Evolutionary conservation across 2,329 filamentous ascomycete genomes (phyloP).

Genomic region (Didymella keratinophila): DNA sequence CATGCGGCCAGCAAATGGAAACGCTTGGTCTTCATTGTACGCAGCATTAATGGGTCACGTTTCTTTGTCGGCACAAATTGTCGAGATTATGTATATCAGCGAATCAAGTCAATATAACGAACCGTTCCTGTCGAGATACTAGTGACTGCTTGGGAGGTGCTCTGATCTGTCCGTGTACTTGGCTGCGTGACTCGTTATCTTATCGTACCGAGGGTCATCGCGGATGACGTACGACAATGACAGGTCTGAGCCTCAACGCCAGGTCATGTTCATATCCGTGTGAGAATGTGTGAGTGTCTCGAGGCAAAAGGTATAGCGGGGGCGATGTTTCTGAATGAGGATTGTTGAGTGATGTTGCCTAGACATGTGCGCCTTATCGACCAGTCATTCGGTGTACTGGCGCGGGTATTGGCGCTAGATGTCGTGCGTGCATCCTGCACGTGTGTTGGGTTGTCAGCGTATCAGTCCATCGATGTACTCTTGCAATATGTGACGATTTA

Average conservation of each 20-base stretch:
- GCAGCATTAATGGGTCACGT: constrained; percentile 24
- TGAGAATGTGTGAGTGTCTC: neutral
- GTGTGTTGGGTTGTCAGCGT: constrained; percentile 34
- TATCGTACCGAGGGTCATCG: constrained; percentile 7
- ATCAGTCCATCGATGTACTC: constrained; percentile 39
- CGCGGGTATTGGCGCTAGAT: constrained; percentile 25
- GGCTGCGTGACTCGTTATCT: constrained; percentile 21
- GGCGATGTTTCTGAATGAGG: constrained; percentile 9
- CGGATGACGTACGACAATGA: constrained; percentile 23
- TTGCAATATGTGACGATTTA: constrained; percentile 44
- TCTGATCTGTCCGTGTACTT: neutral
- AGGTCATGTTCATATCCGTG: constrained; percentile 9
- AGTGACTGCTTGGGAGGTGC: neutral
- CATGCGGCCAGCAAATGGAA: constrained; percentile 3
- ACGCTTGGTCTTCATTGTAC: constrained; percentile 32
- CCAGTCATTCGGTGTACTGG: constrained; percentile 17
- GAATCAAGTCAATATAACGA: constrained; percentile 25
- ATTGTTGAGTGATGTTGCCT: constrained; percentile 27
- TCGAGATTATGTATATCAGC: constrained; percentile 26
- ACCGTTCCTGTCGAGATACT: neutral
- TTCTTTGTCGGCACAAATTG: constrained; percentile 19
- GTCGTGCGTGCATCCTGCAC: constrained; percentile 26
- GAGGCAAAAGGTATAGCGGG: constrained; percentile 9
- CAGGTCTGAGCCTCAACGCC: neutral
- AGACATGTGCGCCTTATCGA: constrained; percentile 15